These are phyloP conservation scores for Parietichytrium sp. DNA, from an alignment of 108 stramenopile genomes.

Conservation along the genomic window DNA sequence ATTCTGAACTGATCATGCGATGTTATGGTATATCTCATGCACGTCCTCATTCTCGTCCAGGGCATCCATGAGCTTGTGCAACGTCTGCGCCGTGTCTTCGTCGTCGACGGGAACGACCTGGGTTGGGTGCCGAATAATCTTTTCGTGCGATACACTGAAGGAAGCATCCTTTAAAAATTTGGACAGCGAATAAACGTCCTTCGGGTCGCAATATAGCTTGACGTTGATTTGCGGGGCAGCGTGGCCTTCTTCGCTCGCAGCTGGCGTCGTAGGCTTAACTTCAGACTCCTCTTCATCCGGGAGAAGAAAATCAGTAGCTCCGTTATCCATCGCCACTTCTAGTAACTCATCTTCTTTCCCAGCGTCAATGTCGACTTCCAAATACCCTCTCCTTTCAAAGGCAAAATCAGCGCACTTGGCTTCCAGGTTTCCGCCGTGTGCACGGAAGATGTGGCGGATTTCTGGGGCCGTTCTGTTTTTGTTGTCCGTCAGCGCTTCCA, in stretches of 20 bases:
- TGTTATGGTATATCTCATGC: constrained; percentile 6
- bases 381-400: constrained; percentile 7
- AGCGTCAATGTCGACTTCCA: background rate
- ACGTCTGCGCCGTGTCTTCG: background rate
- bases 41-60: constrained; percentile 12
- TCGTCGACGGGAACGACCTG: background rate
- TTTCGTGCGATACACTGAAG: background rate
- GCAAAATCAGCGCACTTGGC: constrained; percentile 16
- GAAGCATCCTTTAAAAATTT: background rate
- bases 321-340: constrained; percentile 1
- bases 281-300: background rate
- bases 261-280: background rate
- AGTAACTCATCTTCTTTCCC: background rate
- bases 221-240: background rate
- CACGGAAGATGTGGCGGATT: background rate
- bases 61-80: constrained; percentile 9
- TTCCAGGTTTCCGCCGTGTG: constrained; percentile 25
- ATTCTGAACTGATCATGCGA: background rate
- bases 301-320: background rate
- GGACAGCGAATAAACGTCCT: background rate
- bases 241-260: background rate
- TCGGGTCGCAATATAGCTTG: background rate
- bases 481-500: constrained; percentile 38
- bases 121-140: background rate
- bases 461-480: constrained; percentile 3